These are phyloP conservation scores for Hypoxylon sp. DNA, from an alignment of 2,329 filamentous ascomycete species.

Conservation along the genomic window DNA sequence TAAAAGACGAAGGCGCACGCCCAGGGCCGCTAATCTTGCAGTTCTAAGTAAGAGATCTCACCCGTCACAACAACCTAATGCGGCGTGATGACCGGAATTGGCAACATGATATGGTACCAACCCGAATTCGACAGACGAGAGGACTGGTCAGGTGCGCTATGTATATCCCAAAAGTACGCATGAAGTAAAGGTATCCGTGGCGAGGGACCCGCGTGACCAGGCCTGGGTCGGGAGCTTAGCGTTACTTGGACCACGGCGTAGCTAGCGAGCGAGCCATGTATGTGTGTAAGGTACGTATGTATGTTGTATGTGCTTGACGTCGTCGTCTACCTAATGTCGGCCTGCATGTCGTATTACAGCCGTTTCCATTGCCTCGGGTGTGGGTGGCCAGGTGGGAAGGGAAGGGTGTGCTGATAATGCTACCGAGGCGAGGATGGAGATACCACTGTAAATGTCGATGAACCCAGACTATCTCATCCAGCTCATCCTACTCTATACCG, in stretches of 20 bases:
- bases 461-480: no score
- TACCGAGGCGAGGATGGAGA: no score
- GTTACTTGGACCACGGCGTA: neutral
- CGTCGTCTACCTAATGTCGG: conserved; percentile 1
- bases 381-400: no score
- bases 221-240: neutral
- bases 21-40: conserved; percentile 5
- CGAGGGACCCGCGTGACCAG: conserved; percentile 1
- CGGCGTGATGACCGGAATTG: conserved; percentile 19
- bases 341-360: conserved; percentile 4
- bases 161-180: neutral
- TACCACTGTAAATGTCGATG: no score
- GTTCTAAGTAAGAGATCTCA: conserved; percentile 2
- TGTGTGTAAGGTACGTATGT: no score
- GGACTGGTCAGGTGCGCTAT: conserved; percentile 1
- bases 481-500: no score
- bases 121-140: conserved; percentile 4
- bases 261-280: neutral
- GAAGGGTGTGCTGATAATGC: no score
- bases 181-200: neutral
- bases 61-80: conserved; percentile 22
- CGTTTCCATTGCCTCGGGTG: neutral
- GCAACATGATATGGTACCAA: conserved; percentile 13
- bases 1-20: no score
- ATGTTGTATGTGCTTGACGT: neutral